Conservation (phyloP, 164 flowering plant genomes). For the Vitis labrusca region DNA sequence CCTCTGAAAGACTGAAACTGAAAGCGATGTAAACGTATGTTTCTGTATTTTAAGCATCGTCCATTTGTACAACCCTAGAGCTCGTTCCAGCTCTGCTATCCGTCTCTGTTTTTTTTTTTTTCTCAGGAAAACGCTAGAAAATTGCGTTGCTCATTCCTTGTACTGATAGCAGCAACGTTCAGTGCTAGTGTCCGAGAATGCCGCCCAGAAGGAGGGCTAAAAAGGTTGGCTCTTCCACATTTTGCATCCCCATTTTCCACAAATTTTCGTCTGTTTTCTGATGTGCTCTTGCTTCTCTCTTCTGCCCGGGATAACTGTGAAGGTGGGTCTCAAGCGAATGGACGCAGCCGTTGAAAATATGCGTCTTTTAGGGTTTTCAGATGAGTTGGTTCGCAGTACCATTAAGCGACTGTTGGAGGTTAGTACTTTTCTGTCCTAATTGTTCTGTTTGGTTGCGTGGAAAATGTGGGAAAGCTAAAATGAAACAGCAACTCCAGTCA, state of each 20-base stretch:
- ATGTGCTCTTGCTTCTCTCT: neutral
- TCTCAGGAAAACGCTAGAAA: too few relatives aligned
- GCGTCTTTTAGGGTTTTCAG: slow-evolving; percentile 29
- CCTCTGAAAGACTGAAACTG: too few relatives aligned
- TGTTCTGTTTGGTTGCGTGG: too few relatives aligned
- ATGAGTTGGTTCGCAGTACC: slow-evolving; percentile 13
- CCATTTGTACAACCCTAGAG: too few relatives aligned
- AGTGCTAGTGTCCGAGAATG: neutral
- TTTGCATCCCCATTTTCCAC: neutral
- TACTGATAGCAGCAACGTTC: neutral
- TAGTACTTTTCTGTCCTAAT: neutral
- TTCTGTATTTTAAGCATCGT: too few relatives aligned
- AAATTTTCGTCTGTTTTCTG: neutral
- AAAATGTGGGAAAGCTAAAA: too few relatives aligned
- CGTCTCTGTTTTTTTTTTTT: too few relatives aligned
- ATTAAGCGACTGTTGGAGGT: slow-evolving; percentile 33
- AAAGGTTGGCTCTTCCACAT: neutral
- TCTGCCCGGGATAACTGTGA: neutral
- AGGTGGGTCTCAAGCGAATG: slow-evolving; percentile 30
- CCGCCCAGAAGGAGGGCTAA: neutral
- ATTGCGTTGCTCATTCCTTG: too few relatives aligned
- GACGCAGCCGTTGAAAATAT: slow-evolving; percentile 43
- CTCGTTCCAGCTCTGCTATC: too few relatives aligned
- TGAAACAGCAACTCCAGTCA: too few relatives aligned
- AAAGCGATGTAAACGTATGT: too few relatives aligned